phyloP scores from a whole-genome alignment of 2,329 filamentous ascomycete species.

The Aspergillus tanneri region DNA sequence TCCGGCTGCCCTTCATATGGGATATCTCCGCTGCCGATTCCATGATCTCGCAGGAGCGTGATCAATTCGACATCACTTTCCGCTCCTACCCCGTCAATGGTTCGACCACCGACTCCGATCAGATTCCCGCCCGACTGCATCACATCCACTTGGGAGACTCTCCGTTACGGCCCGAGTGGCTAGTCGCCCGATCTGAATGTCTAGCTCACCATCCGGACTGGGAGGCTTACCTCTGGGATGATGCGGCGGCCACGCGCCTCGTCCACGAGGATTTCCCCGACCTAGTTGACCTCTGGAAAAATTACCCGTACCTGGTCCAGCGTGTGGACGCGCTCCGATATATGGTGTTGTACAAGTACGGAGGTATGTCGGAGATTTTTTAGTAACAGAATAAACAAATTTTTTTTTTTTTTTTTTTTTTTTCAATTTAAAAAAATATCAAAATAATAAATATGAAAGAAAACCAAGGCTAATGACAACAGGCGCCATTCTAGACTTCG shows the following conservation, averaged over 20 bases:
- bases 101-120: neutral
- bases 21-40: neutral
- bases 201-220: constrained; percentile 18
- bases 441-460: neutral
- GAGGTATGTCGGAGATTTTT: constrained; percentile 11
- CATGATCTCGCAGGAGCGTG: constrained; percentile 5
- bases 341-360: constrained; percentile 22
- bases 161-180: constrained; percentile 18
- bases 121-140: constrained; percentile 7
- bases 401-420: neutral
- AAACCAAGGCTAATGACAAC: neutral
- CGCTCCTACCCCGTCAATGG: neutral
- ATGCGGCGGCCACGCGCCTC: constrained; percentile 13
- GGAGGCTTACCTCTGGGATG: constrained; percentile 19
- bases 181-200: constrained; percentile 16
- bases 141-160: constrained; percentile 18
- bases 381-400: neutral
- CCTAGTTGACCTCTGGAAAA: constrained; percentile 17
- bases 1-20: constrained; percentile 14
- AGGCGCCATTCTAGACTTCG: constrained; percentile 37
- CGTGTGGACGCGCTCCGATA: constrained; percentile 25
- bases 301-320: constrained; percentile 21
- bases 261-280: constrained; percentile 19
- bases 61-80: constrained; percentile 13
- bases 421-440: too few species aligned